Base-by-base conservation (phyloP, 2,329 filamentous ascomycete species). In the Xylaria sp. region DNA sequence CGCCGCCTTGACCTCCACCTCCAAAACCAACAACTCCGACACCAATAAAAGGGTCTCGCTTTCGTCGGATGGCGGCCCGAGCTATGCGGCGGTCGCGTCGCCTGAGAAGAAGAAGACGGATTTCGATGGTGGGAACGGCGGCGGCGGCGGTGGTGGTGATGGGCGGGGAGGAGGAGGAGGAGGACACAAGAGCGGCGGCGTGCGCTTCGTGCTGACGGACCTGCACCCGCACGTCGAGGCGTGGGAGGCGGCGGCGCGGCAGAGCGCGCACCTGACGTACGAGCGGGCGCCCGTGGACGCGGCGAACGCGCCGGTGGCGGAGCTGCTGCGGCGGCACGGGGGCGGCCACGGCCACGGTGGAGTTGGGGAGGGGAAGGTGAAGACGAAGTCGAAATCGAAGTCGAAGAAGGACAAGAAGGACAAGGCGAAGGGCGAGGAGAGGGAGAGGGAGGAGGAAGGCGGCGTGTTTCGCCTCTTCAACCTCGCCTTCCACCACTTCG, bases 401-500 rank as follows among this genome's bases (percentile, higher is more conserved):
- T n/a, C n/a, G n/a, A n/a, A n/a, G n/a, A n/a, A n/a, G n/a, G n/a
- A n/a, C n/a, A n/a, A n/a, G n/a, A n/a, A n/a, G n/a, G n/a, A n/a
- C n/a, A n/a, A n/a, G n/a, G n/a, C n/a, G n/a, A n/a, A 17, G 16
- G 48, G 39, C 21, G 29, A n/a, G 38, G 52, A 66, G 44, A 29
- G 64, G 59, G 52, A 57, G 61, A 17, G 65, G 60, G 5, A 66
- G 71, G 9, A 74, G 72, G 44, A 80, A 78, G 65, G 80, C n/a
- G n/a, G 75, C 41, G 74, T 89, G 19, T 88, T 91, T 66, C 78
- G 89, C 4, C 72, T 91, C 45, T 92, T 89, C 70, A 89, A 87
- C 67, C 76, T 91, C 2, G 83, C 87, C 1, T 92, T 92, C 65
- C 89, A 92, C 70, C 89, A 92, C 72, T 92, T 92, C 62, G 80